Conservation (phyloP, 2,329 filamentous ascomycete genomes). For the Aphanoascus verrucosus region DNA sequence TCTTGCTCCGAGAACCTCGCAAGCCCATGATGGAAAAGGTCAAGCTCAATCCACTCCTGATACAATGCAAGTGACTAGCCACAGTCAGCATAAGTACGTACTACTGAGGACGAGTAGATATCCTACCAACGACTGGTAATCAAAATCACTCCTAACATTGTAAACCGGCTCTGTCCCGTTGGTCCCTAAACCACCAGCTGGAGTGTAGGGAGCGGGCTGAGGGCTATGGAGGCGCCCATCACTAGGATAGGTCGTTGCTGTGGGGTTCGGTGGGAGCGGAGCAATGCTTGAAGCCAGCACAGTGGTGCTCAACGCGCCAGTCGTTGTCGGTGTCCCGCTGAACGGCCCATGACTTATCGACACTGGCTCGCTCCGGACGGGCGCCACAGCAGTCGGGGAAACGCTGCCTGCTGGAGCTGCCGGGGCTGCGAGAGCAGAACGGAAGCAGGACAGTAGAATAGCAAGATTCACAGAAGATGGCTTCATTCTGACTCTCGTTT, state of each 20-base stretch:
- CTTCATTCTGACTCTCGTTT: constrained; percentile 1
- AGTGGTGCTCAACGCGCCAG: constrained; percentile 52
- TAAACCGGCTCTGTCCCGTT: constrained; percentile 69
- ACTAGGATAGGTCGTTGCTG: constrained; percentile 59
- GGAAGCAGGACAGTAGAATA: constrained; percentile 3
- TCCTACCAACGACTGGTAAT: constrained; percentile 59
- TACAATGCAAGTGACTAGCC: constrained; percentile 64
- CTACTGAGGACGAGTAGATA: constrained; percentile 42
- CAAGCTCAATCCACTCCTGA: constrained; percentile 75
- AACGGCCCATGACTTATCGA: constrained; percentile 50
- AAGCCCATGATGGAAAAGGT: constrained; percentile 68
- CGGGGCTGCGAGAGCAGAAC: background rate
- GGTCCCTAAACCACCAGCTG: constrained; percentile 62
- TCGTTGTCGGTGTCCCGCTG: constrained; percentile 55
- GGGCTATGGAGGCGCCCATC: constrained; percentile 58
- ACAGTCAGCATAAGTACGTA: constrained; percentile 43
- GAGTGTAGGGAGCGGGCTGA: constrained; percentile 61
- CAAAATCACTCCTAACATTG: constrained; percentile 68
- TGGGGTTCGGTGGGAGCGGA: constrained; percentile 47
- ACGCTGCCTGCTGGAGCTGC: background rate
- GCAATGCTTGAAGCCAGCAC: constrained; percentile 47
- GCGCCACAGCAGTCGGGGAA: constrained; percentile 6
- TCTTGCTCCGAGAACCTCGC: constrained; percentile 57
- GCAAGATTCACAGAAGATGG: background rate
- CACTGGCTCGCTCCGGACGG: background rate